Evolutionary conservation across 2,329 filamentous ascomycete species (phyloP).

Genomic region (Hirsutella thompsonii): DNA sequence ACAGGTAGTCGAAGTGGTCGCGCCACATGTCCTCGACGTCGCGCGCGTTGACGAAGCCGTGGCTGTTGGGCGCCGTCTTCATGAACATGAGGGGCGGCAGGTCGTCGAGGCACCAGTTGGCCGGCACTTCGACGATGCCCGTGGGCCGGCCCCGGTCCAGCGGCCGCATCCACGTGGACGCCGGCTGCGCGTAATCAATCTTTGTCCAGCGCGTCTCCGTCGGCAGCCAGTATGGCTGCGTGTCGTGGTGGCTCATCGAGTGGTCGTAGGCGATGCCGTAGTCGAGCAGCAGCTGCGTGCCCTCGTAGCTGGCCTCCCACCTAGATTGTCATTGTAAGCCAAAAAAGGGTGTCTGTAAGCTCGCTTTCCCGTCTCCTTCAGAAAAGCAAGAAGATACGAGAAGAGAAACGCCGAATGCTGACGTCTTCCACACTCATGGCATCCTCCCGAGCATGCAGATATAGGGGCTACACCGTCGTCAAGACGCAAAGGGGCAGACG

Average conservation of each 20-base stretch:
- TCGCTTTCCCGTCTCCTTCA: no score
- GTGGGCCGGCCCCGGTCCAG: constrained; percentile 43
- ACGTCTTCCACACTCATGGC: no score
- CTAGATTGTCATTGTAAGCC: no score
- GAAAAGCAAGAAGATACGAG: no score
- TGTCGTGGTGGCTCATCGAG: constrained; percentile 52
- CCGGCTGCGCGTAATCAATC: constrained; percentile 52
- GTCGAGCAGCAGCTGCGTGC: constrained; percentile 47
- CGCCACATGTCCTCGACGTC: constrained; percentile 54
- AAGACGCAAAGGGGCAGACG: no score
- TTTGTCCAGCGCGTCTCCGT: constrained; percentile 53
- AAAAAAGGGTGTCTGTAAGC: no score
- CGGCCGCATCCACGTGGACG: constrained; percentile 55
- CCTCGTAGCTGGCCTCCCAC: constrained; percentile 61
- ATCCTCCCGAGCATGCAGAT: no score
- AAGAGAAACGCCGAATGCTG: no score
- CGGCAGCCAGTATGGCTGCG: constrained; percentile 48
- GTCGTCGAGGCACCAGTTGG: constrained; percentile 44
- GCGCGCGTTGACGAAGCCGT: constrained; percentile 44
- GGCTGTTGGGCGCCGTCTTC: constrained; percentile 50
- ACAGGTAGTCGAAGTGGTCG: constrained; percentile 62
- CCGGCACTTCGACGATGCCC: constrained; percentile 52
- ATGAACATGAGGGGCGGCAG: constrained; percentile 62
- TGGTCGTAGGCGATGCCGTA: constrained; percentile 63
- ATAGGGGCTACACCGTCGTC: no score